These are phyloP conservation scores for Pseudogymnoascus sp. DNA, from an alignment of 2,329 filamentous ascomycete species.

Conservation along the genomic window DNA sequence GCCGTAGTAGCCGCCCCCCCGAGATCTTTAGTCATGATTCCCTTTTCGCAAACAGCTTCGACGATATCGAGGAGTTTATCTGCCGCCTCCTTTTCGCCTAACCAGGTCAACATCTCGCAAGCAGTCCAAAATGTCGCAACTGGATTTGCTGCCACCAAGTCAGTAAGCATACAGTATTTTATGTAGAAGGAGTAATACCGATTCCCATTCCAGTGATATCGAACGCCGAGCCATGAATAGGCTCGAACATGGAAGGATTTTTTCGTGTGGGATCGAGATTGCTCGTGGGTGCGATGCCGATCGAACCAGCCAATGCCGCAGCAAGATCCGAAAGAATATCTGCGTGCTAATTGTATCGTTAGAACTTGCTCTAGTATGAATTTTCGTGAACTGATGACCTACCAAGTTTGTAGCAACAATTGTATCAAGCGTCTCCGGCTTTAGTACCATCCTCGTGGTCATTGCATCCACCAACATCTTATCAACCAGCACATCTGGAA, in stretches of 20 bases:
- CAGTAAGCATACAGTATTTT: not conserved
- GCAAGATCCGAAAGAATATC: slow-evolving; percentile 66
- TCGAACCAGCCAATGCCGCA: slow-evolving; percentile 61
- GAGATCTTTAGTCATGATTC: slow-evolving; percentile 18
- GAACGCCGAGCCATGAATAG: slow-evolving; percentile 48
- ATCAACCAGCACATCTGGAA: slow-evolving; percentile 51
- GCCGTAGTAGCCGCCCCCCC: slow-evolving; percentile 14
- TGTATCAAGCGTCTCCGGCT: slow-evolving; percentile 52
- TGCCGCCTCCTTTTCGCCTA: slow-evolving; percentile 46
- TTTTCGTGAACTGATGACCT: not conserved
- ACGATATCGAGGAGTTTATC: slow-evolving; percentile 44
- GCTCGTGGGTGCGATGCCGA: slow-evolving; percentile 64
- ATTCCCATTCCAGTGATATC: slow-evolving; percentile 12
- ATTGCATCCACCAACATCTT: slow-evolving; percentile 57
- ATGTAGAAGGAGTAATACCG: not conserved
- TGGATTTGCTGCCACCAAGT: slow-evolving; percentile 51
- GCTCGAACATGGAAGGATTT: slow-evolving; percentile 54
- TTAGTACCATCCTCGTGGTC: slow-evolving; percentile 47
- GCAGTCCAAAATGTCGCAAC: slow-evolving; percentile 53
- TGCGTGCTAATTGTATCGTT: slow-evolving; percentile 37
- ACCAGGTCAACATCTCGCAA: slow-evolving; percentile 50
- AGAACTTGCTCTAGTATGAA: not conserved
- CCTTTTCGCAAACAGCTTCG: slow-evolving; percentile 43
- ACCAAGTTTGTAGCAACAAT: slow-evolving; percentile 52
- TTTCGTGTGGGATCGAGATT: slow-evolving; percentile 56